Evolutionary conservation across 2,329 filamentous ascomycete species (phyloP).

Genomic region (Pyricularia grisea): DNA sequence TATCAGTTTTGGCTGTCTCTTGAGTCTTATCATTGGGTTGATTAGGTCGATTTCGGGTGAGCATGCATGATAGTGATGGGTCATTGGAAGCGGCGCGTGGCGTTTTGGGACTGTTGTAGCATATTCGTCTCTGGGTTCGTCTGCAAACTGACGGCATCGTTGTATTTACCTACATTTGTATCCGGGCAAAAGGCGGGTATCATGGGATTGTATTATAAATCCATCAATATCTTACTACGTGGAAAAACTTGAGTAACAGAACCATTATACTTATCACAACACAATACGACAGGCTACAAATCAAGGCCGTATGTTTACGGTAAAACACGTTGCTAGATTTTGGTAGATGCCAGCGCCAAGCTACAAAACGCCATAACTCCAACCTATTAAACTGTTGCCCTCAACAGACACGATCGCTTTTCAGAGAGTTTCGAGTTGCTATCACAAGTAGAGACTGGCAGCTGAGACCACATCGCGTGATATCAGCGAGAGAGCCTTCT

Average conservation of each 20-base stretch:
- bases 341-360: not conserved
- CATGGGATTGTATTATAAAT: not conserved
- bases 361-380: not conserved
- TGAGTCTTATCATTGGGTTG: slow-evolving; percentile 70
- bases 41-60: slow-evolving; percentile 39
- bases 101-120: not conserved
- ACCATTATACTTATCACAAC: not conserved
- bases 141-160: not conserved
- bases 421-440: not conserved
- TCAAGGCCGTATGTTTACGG: not conserved
- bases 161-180: not conserved
- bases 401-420: not conserved
- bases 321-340: not conserved
- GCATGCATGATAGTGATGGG: slow-evolving; percentile 6
- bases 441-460: slow-evolving; percentile 77
- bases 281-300: not conserved
- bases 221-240: not conserved
- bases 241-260: not conserved
- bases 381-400: not conserved
- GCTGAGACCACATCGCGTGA: slow-evolving; percentile 90
- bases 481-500: slow-evolving; percentile 74
- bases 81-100: not conserved
- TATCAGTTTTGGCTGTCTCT: slow-evolving; percentile 72
- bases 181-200: not conserved
- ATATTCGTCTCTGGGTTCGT: not conserved